Conservation (phyloP, 1,139 yeast species). For the Geotrichum klebahnii region DNA sequence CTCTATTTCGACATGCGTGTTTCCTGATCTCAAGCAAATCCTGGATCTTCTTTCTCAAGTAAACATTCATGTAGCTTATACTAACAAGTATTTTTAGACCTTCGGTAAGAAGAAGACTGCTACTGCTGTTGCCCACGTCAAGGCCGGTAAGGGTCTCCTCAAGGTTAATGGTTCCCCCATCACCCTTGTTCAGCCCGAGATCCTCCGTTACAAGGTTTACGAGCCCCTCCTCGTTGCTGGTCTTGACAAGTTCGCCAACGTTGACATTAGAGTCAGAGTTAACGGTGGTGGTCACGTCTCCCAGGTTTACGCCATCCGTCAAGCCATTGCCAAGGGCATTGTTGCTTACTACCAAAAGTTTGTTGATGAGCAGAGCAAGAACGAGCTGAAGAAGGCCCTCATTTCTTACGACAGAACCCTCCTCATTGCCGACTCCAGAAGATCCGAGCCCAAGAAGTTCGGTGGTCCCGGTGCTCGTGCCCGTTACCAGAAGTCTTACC, state of each 20-base stretch:
- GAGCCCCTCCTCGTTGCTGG: slow-evolving; percentile 98
- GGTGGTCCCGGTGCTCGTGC: slow-evolving; percentile 99
- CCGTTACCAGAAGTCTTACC: slow-evolving; percentile 99
- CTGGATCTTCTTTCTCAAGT: slow-evolving; percentile 19
- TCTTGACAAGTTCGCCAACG: slow-evolving; percentile 96
- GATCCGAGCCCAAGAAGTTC: slow-evolving; percentile 99
- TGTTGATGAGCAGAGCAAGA: slow-evolving; percentile 99
- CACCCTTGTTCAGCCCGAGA: slow-evolving; percentile 98
- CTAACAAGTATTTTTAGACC: slow-evolving; percentile 52
- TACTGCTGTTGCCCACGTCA: slow-evolving; percentile 99
- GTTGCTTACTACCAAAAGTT: slow-evolving; percentile 99
- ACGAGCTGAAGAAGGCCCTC: slow-evolving; percentile 97
- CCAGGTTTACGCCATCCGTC: slow-evolving; percentile 99
- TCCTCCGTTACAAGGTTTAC: slow-evolving; percentile 98
- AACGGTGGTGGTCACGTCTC: slow-evolving; percentile 99
- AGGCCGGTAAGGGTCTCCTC: slow-evolving; percentile 98
- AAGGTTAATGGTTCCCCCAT: slow-evolving; percentile 99
- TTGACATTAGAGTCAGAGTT: slow-evolving; percentile 98
- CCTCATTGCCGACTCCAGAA: slow-evolving; percentile 99
- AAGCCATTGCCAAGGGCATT: slow-evolving; percentile 99
- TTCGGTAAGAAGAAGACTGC: slow-evolving; percentile 99
- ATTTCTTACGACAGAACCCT: slow-evolving; percentile 98
- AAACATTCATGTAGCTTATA: neutral
- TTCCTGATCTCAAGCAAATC: too few species aligned
- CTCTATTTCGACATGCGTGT: too few species aligned